Evolutionary conservation across 768 basidiomycete genomes (phyloP).

Genomic region (Hericium alpestre): DNA sequence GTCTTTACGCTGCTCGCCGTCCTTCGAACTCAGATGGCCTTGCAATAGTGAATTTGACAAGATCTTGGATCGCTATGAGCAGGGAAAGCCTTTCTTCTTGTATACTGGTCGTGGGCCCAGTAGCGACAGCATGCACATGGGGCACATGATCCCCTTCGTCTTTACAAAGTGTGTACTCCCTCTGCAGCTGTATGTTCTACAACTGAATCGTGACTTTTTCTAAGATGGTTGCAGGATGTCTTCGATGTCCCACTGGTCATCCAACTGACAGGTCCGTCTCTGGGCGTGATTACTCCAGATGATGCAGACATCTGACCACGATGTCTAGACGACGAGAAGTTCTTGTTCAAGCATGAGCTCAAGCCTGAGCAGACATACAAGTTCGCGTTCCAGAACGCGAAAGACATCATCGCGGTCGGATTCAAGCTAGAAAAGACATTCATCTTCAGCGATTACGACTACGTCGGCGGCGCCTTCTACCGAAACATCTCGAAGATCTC

Average conservation of each 20-base stretch:
- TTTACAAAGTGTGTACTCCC: slow-evolving; percentile 76
- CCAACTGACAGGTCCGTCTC: slow-evolving; percentile 74
- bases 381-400: slow-evolving; percentile 81
- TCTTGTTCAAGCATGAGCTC: slow-evolving; percentile 91
- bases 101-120: slow-evolving; percentile 97
- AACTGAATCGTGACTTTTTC: not conserved
- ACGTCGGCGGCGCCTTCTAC: slow-evolving; percentile 88
- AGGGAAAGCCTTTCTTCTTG: slow-evolving; percentile 93
- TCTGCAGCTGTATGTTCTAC: not conserved
- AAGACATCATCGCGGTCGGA: slow-evolving; percentile 94
- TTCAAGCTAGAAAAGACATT: slow-evolving; percentile 89
- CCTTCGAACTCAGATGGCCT: not conserved
- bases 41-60: slow-evolving; percentile 74
- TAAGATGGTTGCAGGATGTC: slow-evolving; percentile 92
- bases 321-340: slow-evolving; percentile 93
- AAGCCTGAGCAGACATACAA: slow-evolving; percentile 79
- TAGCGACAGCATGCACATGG: slow-evolving; percentile 94
- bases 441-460: slow-evolving; percentile 90
- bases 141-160: slow-evolving; percentile 93
- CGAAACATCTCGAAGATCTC: slow-evolving; percentile 89
- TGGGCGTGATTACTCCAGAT: not conserved
- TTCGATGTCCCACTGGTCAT: slow-evolving; percentile 91
- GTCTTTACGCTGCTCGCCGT: not conserved
- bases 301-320: not conserved
- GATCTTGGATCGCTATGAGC: slow-evolving; percentile 91